These are phyloP conservation scores for Zizania latifolia DNA, from an alignment of 176 grass and related monocot genomes.

Conservation along the genomic window DNA sequence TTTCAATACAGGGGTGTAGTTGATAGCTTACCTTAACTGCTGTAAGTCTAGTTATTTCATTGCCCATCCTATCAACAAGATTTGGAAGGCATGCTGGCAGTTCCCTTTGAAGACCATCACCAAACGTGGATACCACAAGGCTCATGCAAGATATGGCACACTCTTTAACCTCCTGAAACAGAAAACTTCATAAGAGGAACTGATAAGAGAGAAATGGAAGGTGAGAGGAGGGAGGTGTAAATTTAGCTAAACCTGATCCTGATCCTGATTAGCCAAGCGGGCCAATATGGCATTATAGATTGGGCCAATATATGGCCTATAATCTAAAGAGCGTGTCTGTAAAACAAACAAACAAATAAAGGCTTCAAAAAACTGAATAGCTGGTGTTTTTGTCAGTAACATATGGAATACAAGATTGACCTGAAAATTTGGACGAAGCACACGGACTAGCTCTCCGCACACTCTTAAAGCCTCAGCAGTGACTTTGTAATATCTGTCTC, in stretches of 20 bases:
- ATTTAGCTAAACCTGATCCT: constrained; percentile 79
- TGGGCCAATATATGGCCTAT: constrained; percentile 59
- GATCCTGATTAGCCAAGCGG: constrained; percentile 98
- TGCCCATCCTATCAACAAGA: constrained; percentile 98
- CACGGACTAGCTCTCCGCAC: constrained; percentile 85
- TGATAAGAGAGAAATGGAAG: background rate
- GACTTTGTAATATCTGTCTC: constrained; percentile 99
- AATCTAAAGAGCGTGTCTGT: constrained; percentile 62
- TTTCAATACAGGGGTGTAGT: background rate
- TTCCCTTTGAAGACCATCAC: constrained; percentile 81
- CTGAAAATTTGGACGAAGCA: constrained; percentile 84
- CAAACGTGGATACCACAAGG: constrained; percentile 89
- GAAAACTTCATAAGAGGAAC: constrained; percentile 3
- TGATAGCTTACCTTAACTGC: constrained; percentile 63
- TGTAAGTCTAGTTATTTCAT: constrained; percentile 98
- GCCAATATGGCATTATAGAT: constrained; percentile 92
- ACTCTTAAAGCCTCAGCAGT: constrained; percentile 97
- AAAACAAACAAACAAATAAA: constrained; percentile 18
- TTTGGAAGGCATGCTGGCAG: constrained; percentile 87
- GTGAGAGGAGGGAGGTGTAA: background rate
- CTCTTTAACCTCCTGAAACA: constrained; percentile 87
- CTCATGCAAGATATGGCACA: constrained; percentile 84
- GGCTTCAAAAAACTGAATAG: background rate
- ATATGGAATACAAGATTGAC: constrained; percentile 35
- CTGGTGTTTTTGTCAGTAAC: constrained; percentile 14